Conservation (phyloP, 768 basidiomycete genomes). For the Rhodocollybia butyracea region DNA sequence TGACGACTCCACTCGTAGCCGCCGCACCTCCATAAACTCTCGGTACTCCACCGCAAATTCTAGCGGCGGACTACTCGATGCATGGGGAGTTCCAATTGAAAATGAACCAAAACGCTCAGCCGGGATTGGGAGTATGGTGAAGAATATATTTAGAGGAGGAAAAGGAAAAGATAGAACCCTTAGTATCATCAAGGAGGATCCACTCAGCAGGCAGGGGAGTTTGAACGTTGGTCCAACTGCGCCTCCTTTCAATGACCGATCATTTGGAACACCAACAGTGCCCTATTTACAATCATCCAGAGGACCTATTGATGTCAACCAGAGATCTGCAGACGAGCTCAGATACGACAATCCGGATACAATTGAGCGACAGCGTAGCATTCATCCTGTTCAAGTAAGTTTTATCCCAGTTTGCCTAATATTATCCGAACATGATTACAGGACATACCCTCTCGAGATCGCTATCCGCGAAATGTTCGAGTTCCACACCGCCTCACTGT, state of each 20-base stretch:
- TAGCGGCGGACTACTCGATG: not conserved
- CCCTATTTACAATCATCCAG: not conserved
- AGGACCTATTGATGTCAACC: conserved; percentile 13
- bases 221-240: not conserved
- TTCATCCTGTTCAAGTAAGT: not conserved
- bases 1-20: not conserved
- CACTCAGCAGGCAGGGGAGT: conserved; percentile 5
- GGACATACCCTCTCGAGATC: conserved; percentile 3
- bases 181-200: conserved; percentile 5
- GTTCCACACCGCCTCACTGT: conserved; percentile 10
- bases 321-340: conserved; percentile 26
- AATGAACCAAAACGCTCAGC: not conserved
- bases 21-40: not conserved
- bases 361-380: conserved; percentile 17
- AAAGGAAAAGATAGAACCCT: not conserved
- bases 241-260: not conserved
- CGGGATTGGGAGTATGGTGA: not conserved
- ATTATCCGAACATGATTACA: not conserved
- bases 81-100: not conserved
- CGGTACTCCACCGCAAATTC: not conserved
- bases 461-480: conserved; percentile 15
- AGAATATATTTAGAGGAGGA: conserved; percentile 1
- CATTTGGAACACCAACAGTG: too few relatives aligned
- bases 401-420: not conserved
- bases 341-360: conserved; percentile 25